Percentiles rank a stretch among this genome's conserved stretches.
phyloP scores from a whole-genome alignment of 345 rosid species.

The Arabis alpina region DNA sequence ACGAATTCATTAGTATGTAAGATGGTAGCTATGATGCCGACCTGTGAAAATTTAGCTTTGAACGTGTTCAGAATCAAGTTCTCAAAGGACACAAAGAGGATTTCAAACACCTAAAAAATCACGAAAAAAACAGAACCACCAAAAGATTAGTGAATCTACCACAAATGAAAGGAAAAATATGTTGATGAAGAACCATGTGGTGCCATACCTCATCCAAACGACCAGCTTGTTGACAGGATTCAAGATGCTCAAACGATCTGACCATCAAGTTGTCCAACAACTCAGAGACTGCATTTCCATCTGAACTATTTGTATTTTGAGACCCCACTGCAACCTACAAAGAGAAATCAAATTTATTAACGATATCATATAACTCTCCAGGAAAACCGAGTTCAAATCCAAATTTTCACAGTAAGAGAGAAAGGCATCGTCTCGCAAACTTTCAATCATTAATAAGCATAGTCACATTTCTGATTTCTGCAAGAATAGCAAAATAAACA shows the following conservation, averaged over 20 bases:
- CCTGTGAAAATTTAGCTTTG: slow-evolving; percentile 86
- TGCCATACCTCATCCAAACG: slow-evolving; percentile 64
- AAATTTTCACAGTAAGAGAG: slow-evolving; percentile 4
- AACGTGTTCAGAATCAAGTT: slow-evolving; percentile 58
- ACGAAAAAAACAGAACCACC: neutral
- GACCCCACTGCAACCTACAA: slow-evolving; percentile 51
- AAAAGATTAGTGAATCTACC: neutral
- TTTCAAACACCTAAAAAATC: slow-evolving; percentile 63
- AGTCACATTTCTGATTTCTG: neutral
- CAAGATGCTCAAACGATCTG: slow-evolving; percentile 68
- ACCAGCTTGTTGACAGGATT: slow-evolving; percentile 56
- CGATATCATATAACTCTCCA: neutral
- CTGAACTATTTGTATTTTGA: slow-evolving; percentile 40
- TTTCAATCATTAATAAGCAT: neutral
- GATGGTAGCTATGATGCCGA: slow-evolving; percentile 24
- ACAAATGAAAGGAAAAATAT: slow-evolving; percentile 8
- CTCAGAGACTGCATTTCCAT: slow-evolving; percentile 57
- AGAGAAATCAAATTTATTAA: slow-evolving; percentile 14
- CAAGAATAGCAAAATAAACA: neutral
- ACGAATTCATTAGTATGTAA: neutral
- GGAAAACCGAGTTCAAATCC: slow-evolving; percentile 12
- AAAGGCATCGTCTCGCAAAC: neutral
- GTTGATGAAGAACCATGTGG: neutral
- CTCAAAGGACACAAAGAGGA: slow-evolving; percentile 63
- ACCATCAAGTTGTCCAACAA: slow-evolving; percentile 71